Evolutionary conservation across 345 rosid species (phyloP).

Genomic region (Salix exigua): DNA sequence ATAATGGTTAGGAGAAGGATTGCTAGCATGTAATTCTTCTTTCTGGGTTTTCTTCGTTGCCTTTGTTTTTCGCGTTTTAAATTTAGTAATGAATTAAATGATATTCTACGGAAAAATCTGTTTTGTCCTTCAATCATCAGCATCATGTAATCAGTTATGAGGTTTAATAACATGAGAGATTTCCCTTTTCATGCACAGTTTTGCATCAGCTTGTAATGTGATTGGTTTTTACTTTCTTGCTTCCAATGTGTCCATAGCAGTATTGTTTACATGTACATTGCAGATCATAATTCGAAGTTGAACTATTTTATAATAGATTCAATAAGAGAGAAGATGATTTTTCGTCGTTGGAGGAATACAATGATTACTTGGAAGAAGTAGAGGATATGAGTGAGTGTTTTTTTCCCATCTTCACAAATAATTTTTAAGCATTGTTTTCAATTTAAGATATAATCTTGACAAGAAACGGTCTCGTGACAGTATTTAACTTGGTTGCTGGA

Average conservation of each 20-base stretch:
- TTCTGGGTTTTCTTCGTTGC: background rate
- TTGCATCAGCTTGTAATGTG: background rate
- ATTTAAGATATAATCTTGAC: background rate
- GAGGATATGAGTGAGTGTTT: constrained; percentile 81
- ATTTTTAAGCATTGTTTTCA: background rate
- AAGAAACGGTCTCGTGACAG: constrained; percentile 29
- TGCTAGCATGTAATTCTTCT: constrained; percentile 50
- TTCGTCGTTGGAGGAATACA: constrained; percentile 67
- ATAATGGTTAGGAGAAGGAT: constrained; percentile 59
- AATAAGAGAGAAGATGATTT: constrained; percentile 92
- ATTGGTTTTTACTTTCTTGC: background rate
- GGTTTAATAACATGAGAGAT: background rate
- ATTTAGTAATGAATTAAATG: no score
- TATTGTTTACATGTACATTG: background rate
- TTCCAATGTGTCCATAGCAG: background rate
- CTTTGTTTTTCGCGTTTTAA: background rate
- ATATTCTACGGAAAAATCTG: no score
- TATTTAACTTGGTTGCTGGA: constrained; percentile 69
- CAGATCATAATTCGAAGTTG: background rate
- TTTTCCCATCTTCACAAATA: background rate
- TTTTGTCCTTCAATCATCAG: background rate
- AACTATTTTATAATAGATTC: constrained; percentile 46
- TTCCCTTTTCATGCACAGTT: background rate
- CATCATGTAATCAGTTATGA: background rate
- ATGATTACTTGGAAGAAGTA: constrained; percentile 92